Evolutionary conservation across 352 stramenopile species (phyloP), one percentile per base, ranked within the genome.

Genomic region (Pythium grandisporangium): DNA sequence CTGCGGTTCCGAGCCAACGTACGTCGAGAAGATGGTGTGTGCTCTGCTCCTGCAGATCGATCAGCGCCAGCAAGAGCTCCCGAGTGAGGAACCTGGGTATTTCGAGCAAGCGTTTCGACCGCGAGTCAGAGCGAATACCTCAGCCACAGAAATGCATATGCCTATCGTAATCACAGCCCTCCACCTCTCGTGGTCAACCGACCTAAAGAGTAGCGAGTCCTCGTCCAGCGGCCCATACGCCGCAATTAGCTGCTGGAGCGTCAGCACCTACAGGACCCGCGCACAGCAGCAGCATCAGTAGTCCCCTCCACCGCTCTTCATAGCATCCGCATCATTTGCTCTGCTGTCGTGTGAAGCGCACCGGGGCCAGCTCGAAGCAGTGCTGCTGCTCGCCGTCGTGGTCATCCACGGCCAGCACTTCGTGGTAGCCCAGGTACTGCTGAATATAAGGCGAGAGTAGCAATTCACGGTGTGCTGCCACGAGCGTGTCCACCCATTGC

Each of bases 21-120:
- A 45, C 24, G 32, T 32, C 32, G 39, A 45, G 39, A 34, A 60
- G 36, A 14, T 11, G 37, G 26, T 61, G 50, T 1, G 58, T 66
- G 2, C 40, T 61, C 35, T 66, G 58, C 22, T 66, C 58, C 6
- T 54, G 26, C 11, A 66, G 54, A 30, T 66, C 58, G 11, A 57
- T 7, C 32, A 66, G 44, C 17, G 48, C 58, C 24, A 59, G 42
- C 4, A 53, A 17, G 13, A 61, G 42, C 42, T 61, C 46, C 10
- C 48, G 46, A n/a, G 45, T 32, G 39, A 56, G 37, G 30, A 51
- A 56, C 21, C 53, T 61, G 26, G 1, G 14, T 21, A 12, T 43
- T 21, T 17, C n/a, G n/a, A n/a, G n/a, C n/a, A n/a, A n/a, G n/a
- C n/a, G n/a, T n/a, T n/a, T n/a, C n/a, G n/a, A n/a, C n/a, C n/a